Conservation (phyloP, 345 rosid genomes). For the Limnanthes douglasii region DNA sequence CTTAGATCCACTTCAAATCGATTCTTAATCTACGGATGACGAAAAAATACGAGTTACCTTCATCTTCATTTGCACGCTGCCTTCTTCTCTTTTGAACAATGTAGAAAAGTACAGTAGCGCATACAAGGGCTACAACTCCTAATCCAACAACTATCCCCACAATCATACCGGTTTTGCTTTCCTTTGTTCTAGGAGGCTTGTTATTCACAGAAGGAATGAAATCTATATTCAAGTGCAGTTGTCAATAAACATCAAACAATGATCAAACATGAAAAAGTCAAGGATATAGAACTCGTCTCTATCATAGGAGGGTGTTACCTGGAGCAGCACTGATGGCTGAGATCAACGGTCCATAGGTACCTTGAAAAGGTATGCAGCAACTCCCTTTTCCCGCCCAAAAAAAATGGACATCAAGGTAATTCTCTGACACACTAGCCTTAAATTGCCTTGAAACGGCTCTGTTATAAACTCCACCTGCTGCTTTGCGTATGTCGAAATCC, state of each 20-base stretch:
- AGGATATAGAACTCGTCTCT: background rate
- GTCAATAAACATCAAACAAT: background rate
- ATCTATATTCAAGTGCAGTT: constrained; percentile 20
- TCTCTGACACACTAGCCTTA: constrained; percentile 15
- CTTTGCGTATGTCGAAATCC: constrained; percentile 32
- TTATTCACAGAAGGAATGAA: constrained; percentile 46
- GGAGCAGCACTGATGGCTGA: constrained; percentile 50
- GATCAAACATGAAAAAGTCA: background rate
- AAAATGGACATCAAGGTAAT: constrained; percentile 17
- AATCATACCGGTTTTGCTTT: constrained; percentile 11
- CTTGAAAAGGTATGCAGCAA: constrained; percentile 21
- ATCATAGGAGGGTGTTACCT: constrained; percentile 26
- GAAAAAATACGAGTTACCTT: no score
- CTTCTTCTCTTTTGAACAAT: constrained; percentile 23
- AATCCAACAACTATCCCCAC: constrained; percentile 15
- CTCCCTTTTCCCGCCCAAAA: constrained; percentile 27
- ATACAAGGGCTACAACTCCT: constrained; percentile 17
- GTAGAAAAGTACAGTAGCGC: constrained; percentile 12
- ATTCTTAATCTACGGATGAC: no score
- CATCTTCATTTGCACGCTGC: constrained; percentile 22
- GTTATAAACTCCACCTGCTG: constrained; percentile 17
- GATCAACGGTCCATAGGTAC: constrained; percentile 19
- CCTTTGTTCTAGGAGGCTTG: constrained; percentile 19
- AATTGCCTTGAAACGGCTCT: constrained; percentile 15
- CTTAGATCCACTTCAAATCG: no score